phyloP scores from a whole-genome alignment of 306 rosid species.

The Pyrus betulifolia region DNA sequence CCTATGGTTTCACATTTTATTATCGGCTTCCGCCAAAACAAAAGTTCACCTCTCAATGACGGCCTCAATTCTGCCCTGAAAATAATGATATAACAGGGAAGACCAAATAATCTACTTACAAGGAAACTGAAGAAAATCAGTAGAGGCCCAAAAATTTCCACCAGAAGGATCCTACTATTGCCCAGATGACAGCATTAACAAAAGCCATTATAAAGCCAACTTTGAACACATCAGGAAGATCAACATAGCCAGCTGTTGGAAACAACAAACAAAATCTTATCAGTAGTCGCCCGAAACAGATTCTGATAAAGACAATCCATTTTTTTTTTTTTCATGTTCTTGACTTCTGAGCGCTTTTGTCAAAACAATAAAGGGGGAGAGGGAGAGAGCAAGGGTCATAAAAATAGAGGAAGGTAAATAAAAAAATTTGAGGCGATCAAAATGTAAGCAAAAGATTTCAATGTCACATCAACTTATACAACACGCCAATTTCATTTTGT shows the following conservation, averaged over 20 bases:
- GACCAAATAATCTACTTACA: slow-evolving; percentile 32
- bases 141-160: slow-evolving; percentile 90
- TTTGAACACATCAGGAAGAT: slow-evolving; percentile 76
- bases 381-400: neutral
- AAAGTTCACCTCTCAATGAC: slow-evolving; percentile 9
- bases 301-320: neutral
- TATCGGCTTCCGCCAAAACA: slow-evolving; percentile 10
- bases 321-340: neutral
- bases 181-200: slow-evolving; percentile 73
- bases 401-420: neutral
- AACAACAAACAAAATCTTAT: slow-evolving; percentile 17
- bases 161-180: slow-evolving; percentile 67
- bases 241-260: slow-evolving; percentile 81
- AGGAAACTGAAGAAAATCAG: slow-evolving; percentile 32
- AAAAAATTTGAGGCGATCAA: neutral
- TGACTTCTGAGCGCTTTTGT: neutral
- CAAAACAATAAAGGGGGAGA: neutral
- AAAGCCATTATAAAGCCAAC: slow-evolving; percentile 67
- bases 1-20: neutral
- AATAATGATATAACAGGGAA: slow-evolving; percentile 15
- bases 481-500: no score
- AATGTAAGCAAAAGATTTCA: neutral
- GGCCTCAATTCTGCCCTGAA: slow-evolving; percentile 33
- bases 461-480: neutral
- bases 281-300: slow-evolving; percentile 4